phyloP scores from a whole-genome alignment of 345 rosid genomes.

The Orychophragmus violaceus region DNA sequence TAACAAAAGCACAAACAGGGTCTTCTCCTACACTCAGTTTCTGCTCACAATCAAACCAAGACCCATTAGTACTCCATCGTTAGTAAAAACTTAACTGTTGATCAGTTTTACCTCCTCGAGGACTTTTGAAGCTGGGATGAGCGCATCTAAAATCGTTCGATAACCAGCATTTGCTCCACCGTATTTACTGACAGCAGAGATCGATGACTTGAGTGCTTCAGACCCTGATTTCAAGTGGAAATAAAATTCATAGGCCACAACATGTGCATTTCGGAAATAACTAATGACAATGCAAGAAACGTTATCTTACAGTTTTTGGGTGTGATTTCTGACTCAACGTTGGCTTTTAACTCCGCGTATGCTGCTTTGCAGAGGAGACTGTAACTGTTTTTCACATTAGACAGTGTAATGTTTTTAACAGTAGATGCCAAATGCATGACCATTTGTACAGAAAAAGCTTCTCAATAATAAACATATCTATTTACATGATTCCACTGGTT shows the following conservation, averaged over 20 bases:
- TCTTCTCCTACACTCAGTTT: slow-evolving; percentile 66
- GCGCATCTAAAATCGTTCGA: slow-evolving; percentile 87
- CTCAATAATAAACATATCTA: neutral
- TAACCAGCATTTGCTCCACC: slow-evolving; percentile 89
- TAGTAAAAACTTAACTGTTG: neutral
- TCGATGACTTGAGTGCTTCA: slow-evolving; percentile 78
- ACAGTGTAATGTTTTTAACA: neutral
- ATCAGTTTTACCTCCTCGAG: slow-evolving; percentile 70
- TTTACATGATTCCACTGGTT: slow-evolving; percentile 84
- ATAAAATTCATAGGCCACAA: neutral
- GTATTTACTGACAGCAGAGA: slow-evolving; percentile 75
- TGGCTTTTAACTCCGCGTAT: slow-evolving; percentile 63
- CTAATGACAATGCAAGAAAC: neutral
- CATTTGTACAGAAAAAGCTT: neutral
- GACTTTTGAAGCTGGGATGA: slow-evolving; percentile 76
- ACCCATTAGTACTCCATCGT: neutral
- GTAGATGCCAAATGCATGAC: slow-evolving; percentile 8
- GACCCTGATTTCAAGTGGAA: slow-evolving; percentile 47
- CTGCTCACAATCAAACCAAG: slow-evolving; percentile 36
- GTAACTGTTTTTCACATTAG: slow-evolving; percentile 45
- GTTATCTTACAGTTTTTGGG: slow-evolving; percentile 67
- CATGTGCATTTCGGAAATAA: neutral
- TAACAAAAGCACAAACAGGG: slow-evolving; percentile 56
- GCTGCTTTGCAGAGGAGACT: slow-evolving; percentile 81
- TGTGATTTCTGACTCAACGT: slow-evolving; percentile 38